Conservation (phyloP, 495 filamentous ascomycete genomes). For the Hyaloscypha bicolor region DNA sequence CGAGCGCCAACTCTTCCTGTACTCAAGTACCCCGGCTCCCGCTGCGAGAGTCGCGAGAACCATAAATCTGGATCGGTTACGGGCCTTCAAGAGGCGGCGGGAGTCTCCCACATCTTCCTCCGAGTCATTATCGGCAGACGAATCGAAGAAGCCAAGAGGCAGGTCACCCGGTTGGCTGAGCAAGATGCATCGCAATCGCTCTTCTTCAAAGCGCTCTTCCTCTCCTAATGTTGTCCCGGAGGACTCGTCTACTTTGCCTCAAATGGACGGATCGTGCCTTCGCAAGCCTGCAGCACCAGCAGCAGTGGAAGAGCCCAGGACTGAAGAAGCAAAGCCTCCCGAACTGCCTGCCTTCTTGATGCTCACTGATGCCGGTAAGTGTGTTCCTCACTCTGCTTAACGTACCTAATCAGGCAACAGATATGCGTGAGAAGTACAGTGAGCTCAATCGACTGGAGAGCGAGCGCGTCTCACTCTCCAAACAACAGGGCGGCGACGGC, state of each 20-base stretch:
- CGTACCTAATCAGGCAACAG: not conserved
- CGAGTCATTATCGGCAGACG: not conserved
- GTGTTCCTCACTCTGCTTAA: not conserved
- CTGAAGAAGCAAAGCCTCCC: not conserved
- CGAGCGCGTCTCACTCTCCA: conserved; percentile 24
- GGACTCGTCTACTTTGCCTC: conserved; percentile 3
- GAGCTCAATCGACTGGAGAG: conserved; percentile 29
- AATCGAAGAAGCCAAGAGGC: conserved; percentile 17
- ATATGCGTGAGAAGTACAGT: conserved; percentile 29
- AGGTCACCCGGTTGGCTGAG: conserved; percentile 30
- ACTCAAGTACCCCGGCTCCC: conserved; percentile 2
- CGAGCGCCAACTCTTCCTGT: conserved; percentile 5
- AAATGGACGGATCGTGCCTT: conserved; percentile 29
- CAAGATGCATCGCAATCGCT: conserved; percentile 28
- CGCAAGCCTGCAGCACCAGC: conserved; percentile 24
- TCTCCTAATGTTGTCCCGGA: conserved; percentile 19
- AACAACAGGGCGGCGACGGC: not conserved
- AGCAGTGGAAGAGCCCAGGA: not conserved
- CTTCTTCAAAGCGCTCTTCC: conserved; percentile 22
- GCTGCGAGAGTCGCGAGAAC: conserved; percentile 13
- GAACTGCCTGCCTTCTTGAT: conserved; percentile 48
- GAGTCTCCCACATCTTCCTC: conserved; percentile 24
- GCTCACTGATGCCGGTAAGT: conserved; percentile 38
- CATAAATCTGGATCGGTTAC: conserved; percentile 34
- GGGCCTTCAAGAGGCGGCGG: conserved; percentile 30